phyloP scores from a whole-genome alignment of 139 green algal species.

The Tetraselmis striata region DNA sequence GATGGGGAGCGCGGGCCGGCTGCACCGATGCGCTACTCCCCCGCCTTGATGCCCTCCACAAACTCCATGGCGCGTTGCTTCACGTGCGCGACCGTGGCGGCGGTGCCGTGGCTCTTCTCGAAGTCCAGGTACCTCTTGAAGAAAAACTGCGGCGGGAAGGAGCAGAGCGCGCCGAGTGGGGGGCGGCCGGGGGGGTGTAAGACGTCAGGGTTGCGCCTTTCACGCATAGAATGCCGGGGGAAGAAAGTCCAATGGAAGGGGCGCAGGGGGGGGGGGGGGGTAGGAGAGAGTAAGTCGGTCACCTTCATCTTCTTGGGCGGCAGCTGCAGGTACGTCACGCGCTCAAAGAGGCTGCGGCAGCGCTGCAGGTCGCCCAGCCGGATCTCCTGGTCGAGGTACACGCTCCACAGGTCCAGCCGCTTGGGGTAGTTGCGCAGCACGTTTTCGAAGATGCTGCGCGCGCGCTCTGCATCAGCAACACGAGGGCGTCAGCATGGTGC shows the following conservation, averaged over 20 bases:
- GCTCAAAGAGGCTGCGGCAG: conserved; percentile 77
- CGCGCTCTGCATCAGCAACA: conserved; percentile 45
- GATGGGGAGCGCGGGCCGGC: too few relatives aligned
- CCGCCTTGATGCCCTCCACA: conserved; percentile 43
- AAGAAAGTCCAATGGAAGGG: too few relatives aligned
- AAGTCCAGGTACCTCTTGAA: conserved; percentile 87
- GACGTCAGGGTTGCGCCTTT: too few relatives aligned
- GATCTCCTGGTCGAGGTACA: conserved; percentile 94
- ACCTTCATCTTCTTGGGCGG: conserved; percentile 91
- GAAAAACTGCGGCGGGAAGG: too few relatives aligned
- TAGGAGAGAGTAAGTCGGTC: too few relatives aligned
- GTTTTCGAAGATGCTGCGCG: conserved; percentile 79
- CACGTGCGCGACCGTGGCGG: conserved; percentile 63
- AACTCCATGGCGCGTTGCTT: conserved; percentile 84
- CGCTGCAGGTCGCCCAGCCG: conserved; percentile 55
- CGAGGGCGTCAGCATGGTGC: neutral
- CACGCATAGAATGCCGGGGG: too few relatives aligned
- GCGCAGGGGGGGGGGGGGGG: too few relatives aligned
- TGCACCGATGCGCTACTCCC: too few relatives aligned
- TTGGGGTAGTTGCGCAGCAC: conserved; percentile 88
- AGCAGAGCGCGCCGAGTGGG: too few relatives aligned
- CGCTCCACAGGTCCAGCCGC: conserved; percentile 89
- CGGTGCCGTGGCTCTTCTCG: conserved; percentile 74
- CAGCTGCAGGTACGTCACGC: conserved; percentile 73
- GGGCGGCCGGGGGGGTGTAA: too few relatives aligned